Percentiles rank a stretch among this genome's conserved stretches.
These are phyloP conservation scores for Apiospora arundinis DNA, from an alignment of 2,329 filamentous ascomycete species.

Conservation along the genomic window DNA sequence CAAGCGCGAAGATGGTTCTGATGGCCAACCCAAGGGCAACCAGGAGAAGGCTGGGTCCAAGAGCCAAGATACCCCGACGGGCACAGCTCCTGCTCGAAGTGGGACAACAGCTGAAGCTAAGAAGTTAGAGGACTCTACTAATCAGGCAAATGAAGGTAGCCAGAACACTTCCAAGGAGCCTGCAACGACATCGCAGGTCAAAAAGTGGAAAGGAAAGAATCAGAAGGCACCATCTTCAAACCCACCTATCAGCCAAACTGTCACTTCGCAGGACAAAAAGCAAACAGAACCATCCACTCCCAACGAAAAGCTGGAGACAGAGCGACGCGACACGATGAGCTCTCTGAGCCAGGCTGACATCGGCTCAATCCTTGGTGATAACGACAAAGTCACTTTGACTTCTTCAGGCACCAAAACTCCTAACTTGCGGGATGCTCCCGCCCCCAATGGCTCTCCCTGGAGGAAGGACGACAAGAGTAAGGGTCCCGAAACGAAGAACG, in stretches of 20 bases:
- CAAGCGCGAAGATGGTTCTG: neutral
- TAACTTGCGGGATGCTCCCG: neutral
- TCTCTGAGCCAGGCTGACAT: neutral
- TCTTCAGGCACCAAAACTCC: slow-evolving; percentile 1
- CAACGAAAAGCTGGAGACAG: neutral
- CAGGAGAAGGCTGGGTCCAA: neutral
- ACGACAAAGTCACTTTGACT: neutral
- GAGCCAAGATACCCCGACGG: neutral
- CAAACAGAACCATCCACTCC: neutral
- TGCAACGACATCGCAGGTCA: neutral
- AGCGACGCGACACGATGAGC: neutral
- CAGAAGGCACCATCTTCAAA: neutral
- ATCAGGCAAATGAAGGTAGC: neutral
- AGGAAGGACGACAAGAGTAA: neutral
- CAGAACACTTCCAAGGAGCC: neutral
- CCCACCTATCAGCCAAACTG: neutral
- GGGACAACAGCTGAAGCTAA: neutral
- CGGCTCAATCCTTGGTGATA: neutral
- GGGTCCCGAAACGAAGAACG: neutral
- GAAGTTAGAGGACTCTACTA: neutral
- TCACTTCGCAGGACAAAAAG: neutral
- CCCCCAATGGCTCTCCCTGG: neutral
- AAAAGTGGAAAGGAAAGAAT: neutral
- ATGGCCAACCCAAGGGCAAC: neutral
- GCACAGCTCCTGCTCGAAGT: neutral